Evolutionary conservation across 805 yeast genomes (phyloP).

Genomic region (Middelhovenomyces tepae): DNA sequence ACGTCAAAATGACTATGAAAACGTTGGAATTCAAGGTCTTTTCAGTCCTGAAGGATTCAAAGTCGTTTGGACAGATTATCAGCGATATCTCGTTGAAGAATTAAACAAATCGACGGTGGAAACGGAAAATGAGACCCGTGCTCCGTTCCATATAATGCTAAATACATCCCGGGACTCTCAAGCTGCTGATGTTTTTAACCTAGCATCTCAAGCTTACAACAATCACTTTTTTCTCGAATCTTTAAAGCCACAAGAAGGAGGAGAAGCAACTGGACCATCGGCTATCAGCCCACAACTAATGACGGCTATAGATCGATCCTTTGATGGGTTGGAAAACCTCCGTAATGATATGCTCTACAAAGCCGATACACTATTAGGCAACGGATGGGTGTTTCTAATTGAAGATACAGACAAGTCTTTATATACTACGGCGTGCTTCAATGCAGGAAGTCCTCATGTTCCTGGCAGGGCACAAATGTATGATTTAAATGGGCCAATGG

Average conservation of each 20-base stretch:
- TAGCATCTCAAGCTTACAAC: constrained; percentile 85
- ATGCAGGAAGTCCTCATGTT: constrained; percentile 76
- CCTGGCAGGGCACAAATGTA: constrained; percentile 49
- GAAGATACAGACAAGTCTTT: constrained; percentile 45
- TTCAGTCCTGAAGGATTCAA: constrained; percentile 59
- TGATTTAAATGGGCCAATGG: constrained; percentile 70
- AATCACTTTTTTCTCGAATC: constrained; percentile 83
- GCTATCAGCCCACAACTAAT: constrained; percentile 18
- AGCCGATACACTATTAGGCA: constrained; percentile 69
- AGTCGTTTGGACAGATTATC: constrained; percentile 76
- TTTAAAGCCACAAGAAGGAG: constrained; percentile 33
- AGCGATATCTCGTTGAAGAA: constrained; percentile 44
- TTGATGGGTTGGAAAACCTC: constrained; percentile 73
- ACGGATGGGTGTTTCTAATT: constrained; percentile 86
- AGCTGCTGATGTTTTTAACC: constrained; percentile 66
- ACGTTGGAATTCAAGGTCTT: constrained; percentile 53
- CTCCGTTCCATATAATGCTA: constrained; percentile 56
- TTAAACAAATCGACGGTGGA: constrained; percentile 61
- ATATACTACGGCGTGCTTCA: constrained; percentile 73
- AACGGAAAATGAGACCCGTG: constrained; percentile 66
- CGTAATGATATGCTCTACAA: constrained; percentile 60
- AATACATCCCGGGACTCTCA: constrained; percentile 60
- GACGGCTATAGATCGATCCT: constrained; percentile 46
- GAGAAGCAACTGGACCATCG: constrained; percentile 13
- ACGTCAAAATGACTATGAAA: constrained; percentile 31